Evolutionary conservation across 23 red algal genomes (phyloP).

Genomic region (Gracilaria gracilis): DNA sequence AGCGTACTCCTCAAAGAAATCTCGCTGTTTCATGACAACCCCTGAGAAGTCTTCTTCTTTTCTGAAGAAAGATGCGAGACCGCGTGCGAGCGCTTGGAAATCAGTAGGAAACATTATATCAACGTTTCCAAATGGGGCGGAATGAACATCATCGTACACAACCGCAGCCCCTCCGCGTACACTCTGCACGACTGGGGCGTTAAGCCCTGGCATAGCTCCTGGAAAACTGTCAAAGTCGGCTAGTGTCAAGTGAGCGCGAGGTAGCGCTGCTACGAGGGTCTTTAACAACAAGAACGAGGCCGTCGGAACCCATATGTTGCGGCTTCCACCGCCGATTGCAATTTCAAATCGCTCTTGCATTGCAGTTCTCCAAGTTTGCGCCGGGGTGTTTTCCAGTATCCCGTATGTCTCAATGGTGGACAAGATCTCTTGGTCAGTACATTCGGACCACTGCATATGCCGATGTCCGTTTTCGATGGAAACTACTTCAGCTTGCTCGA

Average conservation of each 20-base stretch:
- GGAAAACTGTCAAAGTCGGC: constrained; percentile 77
- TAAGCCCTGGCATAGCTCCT: constrained; percentile 56
- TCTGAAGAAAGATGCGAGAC: constrained; percentile 11
- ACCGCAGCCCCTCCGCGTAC: constrained; percentile 50
- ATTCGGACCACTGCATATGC: constrained; percentile 26
- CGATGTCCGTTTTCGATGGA: background rate
- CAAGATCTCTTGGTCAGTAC: constrained; percentile 19
- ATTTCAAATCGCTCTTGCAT: constrained; percentile 52
- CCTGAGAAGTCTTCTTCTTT: background rate
- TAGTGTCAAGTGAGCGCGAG: constrained; percentile 59
- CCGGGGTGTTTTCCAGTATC: constrained; percentile 1
- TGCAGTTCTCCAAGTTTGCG: background rate
- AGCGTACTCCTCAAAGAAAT: constrained; percentile 59
- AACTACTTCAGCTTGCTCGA: constrained; percentile 17
- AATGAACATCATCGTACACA: constrained; percentile 66
- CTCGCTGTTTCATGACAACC: constrained; percentile 43
- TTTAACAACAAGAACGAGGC: constrained; percentile 37
- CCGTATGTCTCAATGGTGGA: constrained; percentile 33
- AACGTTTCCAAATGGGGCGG: constrained; percentile 55
- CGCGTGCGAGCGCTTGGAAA: constrained; percentile 50
- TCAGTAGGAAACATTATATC: constrained; percentile 92
- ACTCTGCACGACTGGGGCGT: constrained; percentile 81
- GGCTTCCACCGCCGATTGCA: constrained; percentile 37
- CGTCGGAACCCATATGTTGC: constrained; percentile 65
- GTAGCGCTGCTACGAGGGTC: constrained; percentile 21